Percentiles rank a stretch among this genome's conserved stretches.
phyloP scores from a whole-genome alignment of 371 early-diverging fungal genomes.

The Apophysomyces trapeziformis region DNA sequence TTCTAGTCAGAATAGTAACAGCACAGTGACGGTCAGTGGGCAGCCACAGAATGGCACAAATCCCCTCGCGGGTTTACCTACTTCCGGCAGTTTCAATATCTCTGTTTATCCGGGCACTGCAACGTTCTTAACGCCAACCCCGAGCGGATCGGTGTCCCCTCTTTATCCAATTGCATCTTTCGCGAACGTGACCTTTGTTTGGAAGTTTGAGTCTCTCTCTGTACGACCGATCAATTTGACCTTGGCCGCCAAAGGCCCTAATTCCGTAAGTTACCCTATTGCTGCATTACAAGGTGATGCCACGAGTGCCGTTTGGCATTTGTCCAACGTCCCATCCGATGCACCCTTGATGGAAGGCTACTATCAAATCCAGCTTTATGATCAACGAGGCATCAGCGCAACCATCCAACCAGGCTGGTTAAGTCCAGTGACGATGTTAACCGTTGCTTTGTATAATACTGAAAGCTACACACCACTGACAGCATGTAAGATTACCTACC shows the following conservation, averaged over 20 bases:
- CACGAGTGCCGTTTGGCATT: conserved; percentile 25
- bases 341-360: conserved; percentile 24
- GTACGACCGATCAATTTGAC: conserved; percentile 26
- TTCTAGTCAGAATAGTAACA: neutral
- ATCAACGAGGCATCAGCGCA: conserved; percentile 27
- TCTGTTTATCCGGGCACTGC: conserved; percentile 20
- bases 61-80: conserved; percentile 20
- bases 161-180: conserved; percentile 19
- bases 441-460: conserved; percentile 36
- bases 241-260: conserved; percentile 23
- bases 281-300: conserved; percentile 20
- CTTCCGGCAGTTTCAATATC: conserved; percentile 20
- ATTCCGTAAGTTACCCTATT: conserved; percentile 20
- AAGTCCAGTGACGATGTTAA: conserved; percentile 26
- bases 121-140: conserved; percentile 23
- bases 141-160: conserved; percentile 15
- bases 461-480: conserved; percentile 29
- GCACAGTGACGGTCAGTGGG: neutral
- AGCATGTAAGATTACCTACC: conserved; percentile 24
- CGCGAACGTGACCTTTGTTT: conserved; percentile 28
- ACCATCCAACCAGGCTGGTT: conserved; percentile 35
- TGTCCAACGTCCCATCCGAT: conserved; percentile 10
- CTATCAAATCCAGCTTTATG: conserved; percentile 25
- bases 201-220: conserved; percentile 18
- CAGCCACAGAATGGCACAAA: neutral